Conservation (phyloP, 257 asterid species). For the Paraleonurus japonicus region DNA sequence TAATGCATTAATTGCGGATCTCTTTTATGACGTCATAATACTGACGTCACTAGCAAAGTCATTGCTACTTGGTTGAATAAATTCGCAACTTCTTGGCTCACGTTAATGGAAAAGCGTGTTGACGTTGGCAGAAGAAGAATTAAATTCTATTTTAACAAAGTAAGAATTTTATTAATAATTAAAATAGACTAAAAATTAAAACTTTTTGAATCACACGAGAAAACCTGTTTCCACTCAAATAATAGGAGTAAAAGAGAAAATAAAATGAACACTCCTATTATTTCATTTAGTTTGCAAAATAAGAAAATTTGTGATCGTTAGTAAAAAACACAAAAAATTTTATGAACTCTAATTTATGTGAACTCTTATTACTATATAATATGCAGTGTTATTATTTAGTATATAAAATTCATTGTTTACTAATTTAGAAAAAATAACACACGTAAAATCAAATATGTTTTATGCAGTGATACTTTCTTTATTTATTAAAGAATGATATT, state of each 20-base stretch:
- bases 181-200: neutral
- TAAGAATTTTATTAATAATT: neutral
- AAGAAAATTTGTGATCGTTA: neutral
- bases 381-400: too few relatives aligned
- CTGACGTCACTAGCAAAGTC: neutral
- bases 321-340: too few relatives aligned
- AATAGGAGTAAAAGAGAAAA: too few relatives aligned
- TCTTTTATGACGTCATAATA: neutral
- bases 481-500: too few relatives aligned
- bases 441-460: too few relatives aligned
- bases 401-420: too few relatives aligned
- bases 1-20: neutral
- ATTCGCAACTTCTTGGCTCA: neutral
- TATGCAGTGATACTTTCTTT: too few relatives aligned
- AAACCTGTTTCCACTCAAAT: neutral
- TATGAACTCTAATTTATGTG: too few relatives aligned
- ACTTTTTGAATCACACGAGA: neutral
- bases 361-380: too few relatives aligned
- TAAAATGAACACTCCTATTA: too few relatives aligned
- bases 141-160: neutral
- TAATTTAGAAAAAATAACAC: too few relatives aligned
- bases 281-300: too few relatives aligned
- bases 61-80: neutral
- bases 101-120: conserved; percentile 26
- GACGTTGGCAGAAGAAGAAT: neutral